Conservation (phyloP, 2,329 filamentous ascomycete genomes). For the Bipolaris oryzae region DNA sequence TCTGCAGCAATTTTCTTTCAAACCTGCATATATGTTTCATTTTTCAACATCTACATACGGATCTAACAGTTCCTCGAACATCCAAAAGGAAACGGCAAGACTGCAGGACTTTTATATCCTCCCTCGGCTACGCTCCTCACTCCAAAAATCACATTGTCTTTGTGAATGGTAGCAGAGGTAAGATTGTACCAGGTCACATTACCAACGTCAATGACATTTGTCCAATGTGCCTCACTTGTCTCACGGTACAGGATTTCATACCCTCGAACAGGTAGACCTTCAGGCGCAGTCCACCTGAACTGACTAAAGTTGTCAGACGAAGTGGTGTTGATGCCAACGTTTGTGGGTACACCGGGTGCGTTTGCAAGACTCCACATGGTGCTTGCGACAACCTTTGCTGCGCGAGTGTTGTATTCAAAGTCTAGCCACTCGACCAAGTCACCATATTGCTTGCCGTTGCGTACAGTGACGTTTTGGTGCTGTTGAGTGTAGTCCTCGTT, state of each 20-base stretch:
- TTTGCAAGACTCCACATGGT: constrained; percentile 60
- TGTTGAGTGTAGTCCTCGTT: constrained; percentile 62
- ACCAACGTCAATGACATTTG: constrained; percentile 54
- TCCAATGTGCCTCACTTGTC: constrained; percentile 57
- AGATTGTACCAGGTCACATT: constrained; percentile 46
- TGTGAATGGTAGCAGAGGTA: constrained; percentile 55
- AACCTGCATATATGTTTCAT: no score
- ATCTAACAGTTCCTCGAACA: constrained; percentile 23
- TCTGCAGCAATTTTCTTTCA: no score
- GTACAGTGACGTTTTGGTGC: constrained; percentile 58
- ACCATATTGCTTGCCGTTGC: constrained; percentile 58
- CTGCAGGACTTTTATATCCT: constrained; percentile 56
- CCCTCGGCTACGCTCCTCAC: constrained; percentile 56
- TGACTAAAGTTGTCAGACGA: constrained; percentile 55
- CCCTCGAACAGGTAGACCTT: constrained; percentile 49
- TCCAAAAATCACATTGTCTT: constrained; percentile 63
- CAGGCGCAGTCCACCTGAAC: constrained; percentile 53
- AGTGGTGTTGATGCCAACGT: constrained; percentile 55
- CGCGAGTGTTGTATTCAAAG: constrained; percentile 59
- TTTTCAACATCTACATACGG: not conserved
- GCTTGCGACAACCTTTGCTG: constrained; percentile 59
- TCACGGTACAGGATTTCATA: constrained; percentile 63
- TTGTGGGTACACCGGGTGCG: constrained; percentile 55
- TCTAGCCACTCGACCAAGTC: constrained; percentile 61
- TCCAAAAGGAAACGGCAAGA: constrained; percentile 47